Conservation (phyloP, 768 basidiomycete genomes). For the Naganishia onofrii region DNA sequence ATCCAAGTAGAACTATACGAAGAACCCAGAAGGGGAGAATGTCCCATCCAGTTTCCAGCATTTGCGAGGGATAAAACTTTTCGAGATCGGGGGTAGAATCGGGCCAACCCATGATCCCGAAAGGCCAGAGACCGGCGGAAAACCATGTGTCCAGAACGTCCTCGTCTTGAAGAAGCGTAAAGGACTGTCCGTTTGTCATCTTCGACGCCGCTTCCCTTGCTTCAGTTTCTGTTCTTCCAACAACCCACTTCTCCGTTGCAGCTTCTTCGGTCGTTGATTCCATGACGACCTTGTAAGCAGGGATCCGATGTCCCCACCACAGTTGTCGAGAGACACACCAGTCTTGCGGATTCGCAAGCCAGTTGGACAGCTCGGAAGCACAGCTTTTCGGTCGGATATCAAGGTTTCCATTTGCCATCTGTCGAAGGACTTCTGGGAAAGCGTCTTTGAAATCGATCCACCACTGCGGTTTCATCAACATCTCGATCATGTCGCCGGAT, state of each 20-base stretch:
- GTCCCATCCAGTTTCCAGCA: slow-evolving; percentile 98
- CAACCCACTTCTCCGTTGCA: slow-evolving; percentile 84
- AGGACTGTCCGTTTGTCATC: slow-evolving; percentile 63
- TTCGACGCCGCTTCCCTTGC: slow-evolving; percentile 68
- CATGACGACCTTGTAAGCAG: slow-evolving; percentile 85
- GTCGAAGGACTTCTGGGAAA: slow-evolving; percentile 86
- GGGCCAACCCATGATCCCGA: slow-evolving; percentile 97
- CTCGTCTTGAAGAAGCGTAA: slow-evolving; percentile 83
- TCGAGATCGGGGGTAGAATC: slow-evolving; percentile 79
- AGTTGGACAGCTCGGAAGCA: slow-evolving; percentile 92
- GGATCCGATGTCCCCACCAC: slow-evolving; percentile 98
- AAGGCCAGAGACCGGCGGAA: slow-evolving; percentile 95
- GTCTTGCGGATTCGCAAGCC: slow-evolving; percentile 92
- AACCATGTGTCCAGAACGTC: slow-evolving; percentile 99
- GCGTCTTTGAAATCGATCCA: slow-evolving; percentile 92
- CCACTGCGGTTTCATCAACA: slow-evolving; percentile 95
- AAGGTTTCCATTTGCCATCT: slow-evolving; percentile 83
- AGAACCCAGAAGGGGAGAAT: slow-evolving; percentile 99
- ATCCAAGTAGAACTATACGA: slow-evolving; percentile 91
- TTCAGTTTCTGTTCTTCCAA: slow-evolving; percentile 80
- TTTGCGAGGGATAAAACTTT: slow-evolving; percentile 79
- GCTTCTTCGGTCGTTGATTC: slow-evolving; percentile 70
- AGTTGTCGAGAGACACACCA: slow-evolving; percentile 99
- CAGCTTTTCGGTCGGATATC: slow-evolving; percentile 76
- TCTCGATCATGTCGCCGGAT: slow-evolving; percentile 95